Base-by-base conservation (phyloP, 345 rosid species). In the Tarenaya hassleriana region DNA sequence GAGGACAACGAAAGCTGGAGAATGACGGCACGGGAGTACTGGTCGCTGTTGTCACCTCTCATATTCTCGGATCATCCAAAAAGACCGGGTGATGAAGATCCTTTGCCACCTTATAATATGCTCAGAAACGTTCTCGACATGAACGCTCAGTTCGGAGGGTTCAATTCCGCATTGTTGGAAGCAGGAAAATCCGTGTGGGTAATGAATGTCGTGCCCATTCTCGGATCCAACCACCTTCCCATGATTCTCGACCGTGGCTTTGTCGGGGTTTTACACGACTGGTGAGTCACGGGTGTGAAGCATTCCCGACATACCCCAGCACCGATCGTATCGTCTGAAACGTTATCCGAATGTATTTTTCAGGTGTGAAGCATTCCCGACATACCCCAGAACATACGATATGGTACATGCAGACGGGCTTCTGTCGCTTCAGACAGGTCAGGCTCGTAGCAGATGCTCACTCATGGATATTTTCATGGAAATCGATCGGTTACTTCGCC, bases 41-140 rank as follows among this genome's bases (percentile, higher is more conserved):
- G 99, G 99, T 88, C 99, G 8, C 92, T 94, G 64, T 72, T 94
- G 50, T 94, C 99, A 4, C 97, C 99, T 3, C 45, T 94, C 50
- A 86, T 94, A 74, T 94, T 94, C 86, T 94, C 99, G 0, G 99
- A 94, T 79, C 99, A 94, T 71, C 97, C 99, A 10, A 94, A 94
- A 68, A 86, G 99, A 73, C 99, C 99, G 4, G 99, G 99, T 10
- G 95, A 88, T 27, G 99, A 94, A 73, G 97, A 94, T 73, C 99
- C 99, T 34, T 75, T 84, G 1, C 97, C 99, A 16, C 99, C 99
- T 34, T 88, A 77, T 69, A 94, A 94, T 76, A 94, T 94, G 95
- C 75, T 88, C 47, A 75, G 97, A 66, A 94, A 94, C 64, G 95
- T 94, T 41, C 68, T 94, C 16, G 99, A 94, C 61, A 94, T 94